Base-by-base conservation (phyloP, 352 stramenopile species). In the Globisporangium spinosum region DNA sequence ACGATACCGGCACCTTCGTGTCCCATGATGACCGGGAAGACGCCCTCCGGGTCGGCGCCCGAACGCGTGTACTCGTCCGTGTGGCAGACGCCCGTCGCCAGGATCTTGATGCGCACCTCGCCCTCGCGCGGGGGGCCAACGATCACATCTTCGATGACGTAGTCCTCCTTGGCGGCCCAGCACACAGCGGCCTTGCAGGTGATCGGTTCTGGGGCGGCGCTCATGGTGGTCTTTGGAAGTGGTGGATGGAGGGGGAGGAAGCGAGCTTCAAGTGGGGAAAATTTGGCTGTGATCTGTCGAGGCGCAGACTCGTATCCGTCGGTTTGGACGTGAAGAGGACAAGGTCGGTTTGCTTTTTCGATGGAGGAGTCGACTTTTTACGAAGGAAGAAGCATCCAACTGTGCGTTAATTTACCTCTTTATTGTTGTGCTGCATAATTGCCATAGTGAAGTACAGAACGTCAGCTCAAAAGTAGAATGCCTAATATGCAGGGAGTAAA, bases 131-230 rank as follows among this genome's bases (percentile, higher is more conserved):
- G 88, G 9, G 85, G 70, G 7, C 47, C 87, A 25, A 96, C 88
- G 51, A 93, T 72, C 58, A 96, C 88, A 17, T 94, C 87, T 68
- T 96, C 87, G 34, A 94, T 69, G 20, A 93, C 83, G 67, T 80
- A 94, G 70, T 94, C 82, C 49, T 89, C 75, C 74, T 97, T 97
- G 68, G 89, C 82, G 58, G 79, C 80, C 83, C 85, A 97, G 71
- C 87, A 93, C 25, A 97, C 87, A 29, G 90, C 90, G 64, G 90
- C 90, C 70, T 96, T 95, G 82, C 90, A 97, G 62, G 89, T 92
- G 49, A 97, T 97, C 40, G 84, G 77, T 68, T 91, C 38, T 47
- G 38, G 70, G 17, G 79, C 63, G 45, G 78, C 66, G 70, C 73
- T 89, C 82, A 90, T 90, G 9, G 8, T 67, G 27, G 13, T 15